These are phyloP conservation scores for Corymbia citriodora DNA, from an alignment of 441 rosid species.

Conservation along the genomic window DNA sequence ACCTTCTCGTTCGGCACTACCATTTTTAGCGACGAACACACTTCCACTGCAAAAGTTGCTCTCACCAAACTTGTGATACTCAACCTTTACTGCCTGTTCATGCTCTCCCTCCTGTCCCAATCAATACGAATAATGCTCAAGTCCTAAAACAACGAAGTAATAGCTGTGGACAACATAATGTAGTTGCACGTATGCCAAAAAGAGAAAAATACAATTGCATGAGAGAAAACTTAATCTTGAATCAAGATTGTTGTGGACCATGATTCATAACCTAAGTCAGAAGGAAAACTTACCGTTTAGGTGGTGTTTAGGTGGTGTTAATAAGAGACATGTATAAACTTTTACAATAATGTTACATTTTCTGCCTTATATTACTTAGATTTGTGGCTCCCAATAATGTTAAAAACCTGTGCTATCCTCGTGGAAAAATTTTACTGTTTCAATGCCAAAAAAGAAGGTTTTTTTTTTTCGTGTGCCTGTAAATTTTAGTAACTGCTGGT, in stretches of 20 bases:
- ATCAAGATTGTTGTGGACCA: neutral
- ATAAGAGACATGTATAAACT: neutral
- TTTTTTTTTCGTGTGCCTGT: neutral
- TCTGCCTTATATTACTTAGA: neutral
- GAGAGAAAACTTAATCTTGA: neutral
- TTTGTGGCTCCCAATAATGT: neutral
- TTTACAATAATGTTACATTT: neutral
- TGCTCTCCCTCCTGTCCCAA: neutral
- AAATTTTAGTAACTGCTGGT: neutral
- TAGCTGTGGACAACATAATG: neutral
- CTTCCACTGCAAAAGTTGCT: slow-evolving; percentile 6
- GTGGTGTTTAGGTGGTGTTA: neutral
- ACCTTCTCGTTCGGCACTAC: neutral
- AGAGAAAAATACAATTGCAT: neutral
- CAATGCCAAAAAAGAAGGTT: neutral
- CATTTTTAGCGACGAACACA: neutral
- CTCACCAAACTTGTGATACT: neutral
- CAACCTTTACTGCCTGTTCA: neutral
- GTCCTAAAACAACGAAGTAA: neutral
- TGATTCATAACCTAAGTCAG: neutral
- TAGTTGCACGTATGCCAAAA: neutral
- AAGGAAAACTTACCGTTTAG: neutral
- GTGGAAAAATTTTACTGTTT: neutral
- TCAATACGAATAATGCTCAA: neutral
- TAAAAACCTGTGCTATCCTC: neutral